These are phyloP conservation scores for Aspergillus saccharolyticus DNA, from an alignment of 495 filamentous ascomycete species.

Conservation along the genomic window DNA sequence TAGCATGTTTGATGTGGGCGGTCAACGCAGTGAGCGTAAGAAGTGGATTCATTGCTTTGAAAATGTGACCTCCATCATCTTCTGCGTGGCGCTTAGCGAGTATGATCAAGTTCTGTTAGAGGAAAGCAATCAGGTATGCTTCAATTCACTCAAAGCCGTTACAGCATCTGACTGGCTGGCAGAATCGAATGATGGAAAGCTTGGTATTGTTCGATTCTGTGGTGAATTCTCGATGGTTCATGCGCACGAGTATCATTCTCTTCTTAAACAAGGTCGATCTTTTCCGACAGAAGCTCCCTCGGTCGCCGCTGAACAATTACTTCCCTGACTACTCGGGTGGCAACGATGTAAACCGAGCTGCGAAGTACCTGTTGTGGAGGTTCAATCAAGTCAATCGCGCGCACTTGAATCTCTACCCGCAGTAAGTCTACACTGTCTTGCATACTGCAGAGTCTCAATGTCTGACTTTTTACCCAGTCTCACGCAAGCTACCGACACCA, in stretches of 20 bases:
- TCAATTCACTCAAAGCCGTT: slow-evolving; percentile 8
- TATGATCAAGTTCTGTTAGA: slow-evolving; percentile 96
- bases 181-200: slow-evolving; percentile 99
- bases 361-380: slow-evolving; percentile 95
- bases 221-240: slow-evolving; percentile 98
- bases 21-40: slow-evolving; percentile 93
- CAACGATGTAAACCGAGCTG: slow-evolving; percentile 94
- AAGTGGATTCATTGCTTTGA: slow-evolving; percentile 99
- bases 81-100: slow-evolving; percentile 96
- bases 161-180: background rate
- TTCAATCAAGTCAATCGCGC: slow-evolving; percentile 98
- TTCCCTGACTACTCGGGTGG: slow-evolving; percentile 98
- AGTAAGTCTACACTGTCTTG: slow-evolving; percentile 57
- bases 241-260: slow-evolving; percentile 95
- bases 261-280: slow-evolving; percentile 99
- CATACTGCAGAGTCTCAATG: slow-evolving; percentile 23
- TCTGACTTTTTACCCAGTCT: slow-evolving; percentile 51
- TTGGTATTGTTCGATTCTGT: slow-evolving; percentile 97
- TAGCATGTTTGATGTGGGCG: slow-evolving; percentile 99
- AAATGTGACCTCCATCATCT: slow-evolving; percentile 99
- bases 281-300: slow-evolving; percentile 87
- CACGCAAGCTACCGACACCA: slow-evolving; percentile 97
- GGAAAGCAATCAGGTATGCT: slow-evolving; percentile 86
- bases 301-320: slow-evolving; percentile 85
- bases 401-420: slow-evolving; percentile 93